Percentiles rank a stretch among this genome's conserved stretches.
phyloP scores from a whole-genome alignment of 768 basidiomycete species.

The Nidula microcarpa region DNA sequence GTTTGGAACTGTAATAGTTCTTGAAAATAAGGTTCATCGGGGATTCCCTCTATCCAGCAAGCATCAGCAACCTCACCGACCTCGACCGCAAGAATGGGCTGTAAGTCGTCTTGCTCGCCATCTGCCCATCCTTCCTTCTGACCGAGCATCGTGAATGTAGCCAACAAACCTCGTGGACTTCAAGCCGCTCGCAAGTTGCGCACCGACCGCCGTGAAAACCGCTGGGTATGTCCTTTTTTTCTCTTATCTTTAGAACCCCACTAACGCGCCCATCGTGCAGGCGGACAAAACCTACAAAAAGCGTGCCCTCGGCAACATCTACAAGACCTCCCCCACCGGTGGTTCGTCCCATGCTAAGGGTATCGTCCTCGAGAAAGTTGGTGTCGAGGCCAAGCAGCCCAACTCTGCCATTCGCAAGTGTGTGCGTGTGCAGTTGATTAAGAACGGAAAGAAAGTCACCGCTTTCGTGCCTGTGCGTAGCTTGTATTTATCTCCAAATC shows the following conservation, averaged over 20 bases:
- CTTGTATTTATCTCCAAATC: conserved; percentile 1
- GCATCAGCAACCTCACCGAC: conserved; percentile 37
- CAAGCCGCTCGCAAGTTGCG: conserved; percentile 99
- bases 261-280: conserved; percentile 32
- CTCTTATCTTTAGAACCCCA: conserved; percentile 5
- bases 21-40: conserved; percentile 42
- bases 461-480: conserved; percentile 94
- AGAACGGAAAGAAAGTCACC: conserved; percentile 99
- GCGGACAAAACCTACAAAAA: conserved; percentile 99
- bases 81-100: conserved; percentile 77
- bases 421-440: conserved; percentile 99
- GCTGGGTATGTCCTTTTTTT: conserved; percentile 70
- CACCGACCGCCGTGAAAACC: conserved; percentile 89
- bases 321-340: conserved; percentile 99
- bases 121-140: too few species aligned
- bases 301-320: conserved; percentile 97
- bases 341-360: conserved; percentile 99
- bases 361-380: conserved; percentile 99
- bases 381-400: conserved; percentile 99
- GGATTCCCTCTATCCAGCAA: conserved; percentile 14
- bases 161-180: conserved; percentile 99
- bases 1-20: conserved; percentile 32
- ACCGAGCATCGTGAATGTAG: conserved; percentile 29
- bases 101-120: conserved; percentile 44
- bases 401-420: conserved; percentile 99